Evolutionary conservation across 177 flowering plant species (phyloP).

Genomic region (Vitis hybrid): DNA sequence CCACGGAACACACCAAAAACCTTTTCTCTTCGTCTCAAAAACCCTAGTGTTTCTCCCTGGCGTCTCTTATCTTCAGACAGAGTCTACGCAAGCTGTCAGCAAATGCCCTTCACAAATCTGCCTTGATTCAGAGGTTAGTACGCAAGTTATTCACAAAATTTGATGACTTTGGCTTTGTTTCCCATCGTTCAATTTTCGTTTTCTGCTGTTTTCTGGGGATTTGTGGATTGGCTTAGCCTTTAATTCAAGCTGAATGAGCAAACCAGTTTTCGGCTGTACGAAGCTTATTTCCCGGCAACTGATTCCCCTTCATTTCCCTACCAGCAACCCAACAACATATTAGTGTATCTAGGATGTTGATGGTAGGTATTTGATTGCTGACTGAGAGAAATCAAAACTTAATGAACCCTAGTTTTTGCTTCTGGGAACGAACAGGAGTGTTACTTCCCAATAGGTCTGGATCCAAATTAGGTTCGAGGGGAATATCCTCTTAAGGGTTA

Average conservation of each 20-base stretch:
- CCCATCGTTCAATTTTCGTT: background rate
- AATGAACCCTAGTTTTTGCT: background rate
- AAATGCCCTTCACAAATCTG: background rate
- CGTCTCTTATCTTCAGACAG: background rate
- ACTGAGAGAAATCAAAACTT: too few relatives aligned
- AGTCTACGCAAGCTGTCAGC: background rate
- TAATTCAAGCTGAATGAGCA: background rate
- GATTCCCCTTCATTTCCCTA: background rate
- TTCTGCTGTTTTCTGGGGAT: background rate
- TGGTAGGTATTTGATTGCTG: too few relatives aligned
- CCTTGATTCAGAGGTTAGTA: constrained; percentile 1
- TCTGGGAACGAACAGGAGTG: background rate
- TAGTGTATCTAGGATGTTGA: background rate
- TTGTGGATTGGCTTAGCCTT: too few relatives aligned
- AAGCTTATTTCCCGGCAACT: background rate
- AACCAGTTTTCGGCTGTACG: constrained; percentile 14
- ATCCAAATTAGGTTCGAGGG: constrained; percentile 1
- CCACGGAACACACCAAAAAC: too few relatives aligned
- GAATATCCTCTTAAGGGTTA: constrained; percentile 11
- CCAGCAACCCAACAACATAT: background rate
- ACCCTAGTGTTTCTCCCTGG: constrained; percentile 6
- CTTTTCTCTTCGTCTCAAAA: background rate
- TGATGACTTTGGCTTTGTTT: background rate
- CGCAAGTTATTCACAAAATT: too few relatives aligned
- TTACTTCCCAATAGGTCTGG: background rate